phyloP scores from a whole-genome alignment of 345 rosid genomes.

The Gossypium longicalyx region DNA sequence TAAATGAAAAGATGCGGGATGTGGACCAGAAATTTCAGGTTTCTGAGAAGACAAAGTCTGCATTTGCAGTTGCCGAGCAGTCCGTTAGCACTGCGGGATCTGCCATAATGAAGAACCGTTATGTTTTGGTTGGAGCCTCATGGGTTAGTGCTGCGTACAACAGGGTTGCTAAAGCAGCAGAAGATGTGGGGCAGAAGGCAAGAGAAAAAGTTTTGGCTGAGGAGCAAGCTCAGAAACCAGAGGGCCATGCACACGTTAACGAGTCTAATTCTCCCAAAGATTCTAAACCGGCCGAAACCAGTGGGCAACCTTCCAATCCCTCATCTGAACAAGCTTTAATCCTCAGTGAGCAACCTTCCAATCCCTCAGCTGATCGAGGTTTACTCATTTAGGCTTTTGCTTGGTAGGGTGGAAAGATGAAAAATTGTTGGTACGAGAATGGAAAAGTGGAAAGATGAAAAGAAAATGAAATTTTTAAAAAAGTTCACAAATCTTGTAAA shows the following conservation, averaged over 20 bases:
- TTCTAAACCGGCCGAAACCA: constrained; percentile 8
- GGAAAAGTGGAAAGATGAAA: neutral
- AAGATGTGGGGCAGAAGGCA: constrained; percentile 78
- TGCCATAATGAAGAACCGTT: constrained; percentile 78
- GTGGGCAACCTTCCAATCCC: constrained; percentile 8
- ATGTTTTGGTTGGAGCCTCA: constrained; percentile 63
- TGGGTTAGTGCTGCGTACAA: constrained; percentile 83
- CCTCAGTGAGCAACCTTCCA: neutral
- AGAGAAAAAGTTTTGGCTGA: constrained; percentile 72
- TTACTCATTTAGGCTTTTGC: neutral
- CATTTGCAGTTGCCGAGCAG: constrained; percentile 77
- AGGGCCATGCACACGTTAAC: constrained; percentile 43
- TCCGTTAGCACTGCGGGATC: constrained; percentile 71
- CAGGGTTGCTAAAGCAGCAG: constrained; percentile 81
- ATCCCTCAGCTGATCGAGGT: neutral
- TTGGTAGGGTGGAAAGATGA: neutral
- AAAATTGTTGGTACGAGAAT: no score
- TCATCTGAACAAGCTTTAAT: neutral
- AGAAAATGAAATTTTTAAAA: neutral
- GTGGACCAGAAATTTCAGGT: constrained; percentile 91
- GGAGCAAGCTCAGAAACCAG: constrained; percentile 29
- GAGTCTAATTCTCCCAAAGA: constrained; percentile 24
- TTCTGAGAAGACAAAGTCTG: constrained; percentile 79
- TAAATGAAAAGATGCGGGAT: constrained; percentile 72
- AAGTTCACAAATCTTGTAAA: neutral